Percentiles rank a stretch among this genome's conserved stretches.
Conservation (phyloP, 352 stramenopile genomes). For the Globisporangium nagaii region DNA sequence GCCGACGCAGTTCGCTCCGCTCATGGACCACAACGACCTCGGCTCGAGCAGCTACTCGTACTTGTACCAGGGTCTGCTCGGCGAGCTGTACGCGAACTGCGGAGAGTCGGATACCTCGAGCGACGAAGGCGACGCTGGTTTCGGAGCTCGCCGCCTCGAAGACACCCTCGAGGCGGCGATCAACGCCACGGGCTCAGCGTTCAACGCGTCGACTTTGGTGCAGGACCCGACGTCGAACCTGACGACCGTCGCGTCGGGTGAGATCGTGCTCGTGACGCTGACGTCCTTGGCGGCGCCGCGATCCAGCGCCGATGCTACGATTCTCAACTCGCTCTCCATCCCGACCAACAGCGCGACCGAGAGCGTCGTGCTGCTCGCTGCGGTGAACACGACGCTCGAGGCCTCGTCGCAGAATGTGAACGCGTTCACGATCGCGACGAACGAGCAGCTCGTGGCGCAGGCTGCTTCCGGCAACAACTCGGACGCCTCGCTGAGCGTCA, state of each 20-base stretch:
- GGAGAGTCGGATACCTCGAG: not conserved
- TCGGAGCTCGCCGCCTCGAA: not conserved
- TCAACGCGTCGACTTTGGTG: not conserved
- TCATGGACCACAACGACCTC: slow-evolving; percentile 12
- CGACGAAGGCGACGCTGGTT: not conserved
- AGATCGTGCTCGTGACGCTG: slow-evolving; percentile 7
- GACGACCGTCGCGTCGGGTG: slow-evolving; percentile 1
- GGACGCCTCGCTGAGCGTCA: not conserved
- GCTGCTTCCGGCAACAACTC: not conserved
- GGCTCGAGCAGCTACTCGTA: slow-evolving; percentile 12
- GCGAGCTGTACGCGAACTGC: slow-evolving; percentile 10
- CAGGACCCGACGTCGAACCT: not conserved
- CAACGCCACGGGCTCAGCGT: not conserved
- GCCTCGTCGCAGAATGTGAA: not conserved
- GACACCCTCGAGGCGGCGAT: not conserved
- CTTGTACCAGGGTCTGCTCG: slow-evolving; percentile 3
- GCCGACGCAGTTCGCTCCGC: slow-evolving; percentile 11
- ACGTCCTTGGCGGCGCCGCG: not conserved
- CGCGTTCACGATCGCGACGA: slow-evolving; percentile 6
- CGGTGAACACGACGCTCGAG: slow-evolving; percentile 7
- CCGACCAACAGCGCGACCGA: not conserved
- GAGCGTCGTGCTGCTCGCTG: slow-evolving; percentile 1
- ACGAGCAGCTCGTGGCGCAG: not conserved
- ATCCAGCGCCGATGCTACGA: too few relatives aligned
- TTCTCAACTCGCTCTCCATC: slow-evolving; percentile 1